Evolutionary conservation across 1,284 basidiomycete species (phyloP).

Genomic region (Ceratobasidium sp.): DNA sequence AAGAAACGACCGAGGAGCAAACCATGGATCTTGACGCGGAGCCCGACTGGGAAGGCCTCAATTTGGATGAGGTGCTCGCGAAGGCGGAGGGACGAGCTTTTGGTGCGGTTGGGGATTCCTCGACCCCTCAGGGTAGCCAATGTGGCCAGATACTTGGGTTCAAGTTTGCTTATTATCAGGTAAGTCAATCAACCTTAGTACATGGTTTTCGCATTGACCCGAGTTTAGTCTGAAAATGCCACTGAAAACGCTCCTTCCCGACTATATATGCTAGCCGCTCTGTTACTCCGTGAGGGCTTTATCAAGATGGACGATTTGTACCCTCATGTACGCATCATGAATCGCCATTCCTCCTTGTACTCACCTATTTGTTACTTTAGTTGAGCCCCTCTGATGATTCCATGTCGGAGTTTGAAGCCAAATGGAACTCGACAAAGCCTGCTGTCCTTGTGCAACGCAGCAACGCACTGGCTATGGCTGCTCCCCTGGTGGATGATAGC

Average conservation of each 20-base stretch:
- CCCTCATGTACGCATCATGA: conserved; percentile 72
- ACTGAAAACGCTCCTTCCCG: conserved; percentile 72
- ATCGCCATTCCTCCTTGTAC: conserved; percentile 49
- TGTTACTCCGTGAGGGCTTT: conserved; percentile 90
- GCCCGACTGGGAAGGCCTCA: conserved; percentile 61
- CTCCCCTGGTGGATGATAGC: conserved; percentile 80
- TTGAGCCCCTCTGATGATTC: conserved; percentile 80
- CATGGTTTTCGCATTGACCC: conserved; percentile 41
- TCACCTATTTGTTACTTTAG: conserved; percentile 58
- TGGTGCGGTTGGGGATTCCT: conserved; percentile 7
- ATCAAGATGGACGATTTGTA: conserved; percentile 88
- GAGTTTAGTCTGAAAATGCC: conserved; percentile 66
- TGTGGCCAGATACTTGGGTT: conserved; percentile 92
- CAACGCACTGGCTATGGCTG: conserved; percentile 90
- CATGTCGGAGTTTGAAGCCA: conserved; percentile 75
- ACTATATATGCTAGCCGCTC: conserved; percentile 85
- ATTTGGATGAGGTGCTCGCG: conserved; percentile 72
- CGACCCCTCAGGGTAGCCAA: conserved; percentile 43
- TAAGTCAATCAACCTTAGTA: conserved; percentile 56
- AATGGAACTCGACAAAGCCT: conserved; percentile 74
- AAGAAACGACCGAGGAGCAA: conserved; percentile 59
- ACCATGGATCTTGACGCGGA: conserved; percentile 60
- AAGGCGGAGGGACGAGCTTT: conserved; percentile 61
- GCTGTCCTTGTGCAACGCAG: conserved; percentile 64
- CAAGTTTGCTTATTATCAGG: conserved; percentile 93